These are phyloP conservation scores for Eimeria sp. DNA, from an alignment of 169 alveolate genomes.

Conservation along the genomic window DNA sequence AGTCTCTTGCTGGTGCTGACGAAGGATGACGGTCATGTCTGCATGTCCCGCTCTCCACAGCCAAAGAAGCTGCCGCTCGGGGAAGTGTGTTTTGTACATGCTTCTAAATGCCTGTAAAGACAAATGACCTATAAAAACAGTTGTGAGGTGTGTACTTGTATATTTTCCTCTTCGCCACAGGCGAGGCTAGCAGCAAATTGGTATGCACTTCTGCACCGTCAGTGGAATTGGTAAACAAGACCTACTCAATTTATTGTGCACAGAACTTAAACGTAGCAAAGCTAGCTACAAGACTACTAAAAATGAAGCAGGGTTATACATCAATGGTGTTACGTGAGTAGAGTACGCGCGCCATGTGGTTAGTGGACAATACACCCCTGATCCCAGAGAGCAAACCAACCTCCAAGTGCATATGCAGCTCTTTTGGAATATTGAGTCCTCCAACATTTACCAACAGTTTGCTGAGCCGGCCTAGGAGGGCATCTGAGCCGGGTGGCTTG, in stretches of 20 bases:
- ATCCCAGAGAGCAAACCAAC: conserved; percentile 1
- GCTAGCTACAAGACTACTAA: not conserved
- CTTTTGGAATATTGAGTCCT: conserved; percentile 40
- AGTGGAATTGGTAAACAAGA: not conserved
- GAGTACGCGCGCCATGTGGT: not conserved
- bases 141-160: not conserved
- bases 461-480: not conserved
- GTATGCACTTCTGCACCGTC: not conserved
- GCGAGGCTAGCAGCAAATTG: not conserved
- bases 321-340: not conserved
- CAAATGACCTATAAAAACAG: not conserved
- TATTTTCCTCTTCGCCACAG: not conserved
- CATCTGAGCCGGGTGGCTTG: not conserved
- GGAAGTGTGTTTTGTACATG: conserved; percentile 66
- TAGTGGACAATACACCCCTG: not conserved
- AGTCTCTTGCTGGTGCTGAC: not conserved
- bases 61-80: conserved; percentile 65
- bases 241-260: not conserved
- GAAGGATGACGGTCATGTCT: conserved; percentile 36
- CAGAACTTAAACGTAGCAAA: not conserved
- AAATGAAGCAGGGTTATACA: not conserved
- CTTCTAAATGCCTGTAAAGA: conserved; percentile 47
- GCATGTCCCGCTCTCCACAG: conserved; percentile 72
- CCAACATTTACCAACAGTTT: not conserved
- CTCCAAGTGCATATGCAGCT: conserved; percentile 61